A percentile compares a stretch with the other conserved stretches of the same genome.
Evolutionary conservation across 257 asterid genomes (phyloP).

Genomic region (Perilla frutescens): DNA sequence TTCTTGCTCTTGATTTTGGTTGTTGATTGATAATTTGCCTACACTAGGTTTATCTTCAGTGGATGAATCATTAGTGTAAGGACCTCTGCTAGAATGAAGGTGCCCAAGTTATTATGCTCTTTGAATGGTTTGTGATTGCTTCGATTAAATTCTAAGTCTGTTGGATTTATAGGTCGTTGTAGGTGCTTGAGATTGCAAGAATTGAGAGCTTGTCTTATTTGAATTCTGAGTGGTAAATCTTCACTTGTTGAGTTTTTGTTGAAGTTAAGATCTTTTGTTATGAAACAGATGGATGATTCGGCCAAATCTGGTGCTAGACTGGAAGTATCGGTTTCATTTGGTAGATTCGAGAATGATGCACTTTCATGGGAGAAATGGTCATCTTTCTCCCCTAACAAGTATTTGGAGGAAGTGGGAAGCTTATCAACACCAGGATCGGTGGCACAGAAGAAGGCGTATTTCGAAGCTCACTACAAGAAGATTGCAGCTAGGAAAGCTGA

Average conservation of each 20-base stretch:
- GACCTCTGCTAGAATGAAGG: constrained; percentile 47
- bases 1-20: constrained; percentile 41
- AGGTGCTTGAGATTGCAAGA: constrained; percentile 33
- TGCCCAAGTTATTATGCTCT: constrained; percentile 37
- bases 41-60: constrained; percentile 38
- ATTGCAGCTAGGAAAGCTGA: constrained; percentile 84
- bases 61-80: constrained; percentile 52
- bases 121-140: constrained; percentile 24
- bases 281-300: constrained; percentile 78
- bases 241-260: constrained; percentile 23
- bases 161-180: constrained; percentile 16
- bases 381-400: constrained; percentile 86
- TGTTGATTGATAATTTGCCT: constrained; percentile 44
- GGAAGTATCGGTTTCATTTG: constrained; percentile 90
- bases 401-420: constrained; percentile 90
- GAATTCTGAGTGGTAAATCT: constrained; percentile 33
- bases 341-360: constrained; percentile 81
- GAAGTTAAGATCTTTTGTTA: constrained; percentile 40
- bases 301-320: constrained; percentile 55
- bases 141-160: constrained; percentile 24
- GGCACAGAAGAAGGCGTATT: constrained; percentile 90
- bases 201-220: constrained; percentile 1
- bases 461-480: constrained; percentile 93
- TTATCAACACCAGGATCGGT: constrained; percentile 93
- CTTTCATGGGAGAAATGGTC: constrained; percentile 99